Conservation (phyloP, 495 filamentous ascomycete species). For the Xylaria cubensis region DNA sequence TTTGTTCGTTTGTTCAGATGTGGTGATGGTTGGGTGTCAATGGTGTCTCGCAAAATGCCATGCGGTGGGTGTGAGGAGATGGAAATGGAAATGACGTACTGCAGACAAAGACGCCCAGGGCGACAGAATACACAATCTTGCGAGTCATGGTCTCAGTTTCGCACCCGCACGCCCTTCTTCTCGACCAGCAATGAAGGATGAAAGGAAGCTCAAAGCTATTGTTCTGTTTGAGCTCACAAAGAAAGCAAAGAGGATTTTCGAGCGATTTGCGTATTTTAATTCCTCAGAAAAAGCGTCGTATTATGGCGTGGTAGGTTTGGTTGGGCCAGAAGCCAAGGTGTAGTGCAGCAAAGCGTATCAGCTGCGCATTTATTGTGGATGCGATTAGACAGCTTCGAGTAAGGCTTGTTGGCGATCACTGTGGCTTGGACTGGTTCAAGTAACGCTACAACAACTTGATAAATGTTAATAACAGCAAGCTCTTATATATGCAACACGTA, state of each 20-base stretch:
- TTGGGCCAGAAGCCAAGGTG: slow-evolving; percentile 4
- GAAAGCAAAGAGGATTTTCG: not conserved
- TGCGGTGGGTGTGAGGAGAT: slow-evolving; percentile 10
- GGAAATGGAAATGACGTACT: slow-evolving; percentile 54
- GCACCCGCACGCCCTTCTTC: slow-evolving; percentile 17
- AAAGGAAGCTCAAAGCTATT: not conserved
- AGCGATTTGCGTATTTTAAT: not conserved
- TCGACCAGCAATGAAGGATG: slow-evolving; percentile 14
- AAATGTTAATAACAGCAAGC: not conserved
- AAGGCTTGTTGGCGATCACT: slow-evolving; percentile 14
- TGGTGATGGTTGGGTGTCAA: slow-evolving; percentile 17
- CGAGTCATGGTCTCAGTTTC: slow-evolving; percentile 51
- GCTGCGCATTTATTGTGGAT: slow-evolving; percentile 14
- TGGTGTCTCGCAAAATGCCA: slow-evolving; percentile 26
- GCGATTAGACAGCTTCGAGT: slow-evolving; percentile 16
- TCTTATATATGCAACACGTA: not conserved
- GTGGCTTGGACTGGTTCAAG: slow-evolving; percentile 1
- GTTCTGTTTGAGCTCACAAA: not conserved
- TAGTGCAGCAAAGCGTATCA: slow-evolving; percentile 1
- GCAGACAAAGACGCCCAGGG: slow-evolving; percentile 64
- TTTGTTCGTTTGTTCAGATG: not conserved
- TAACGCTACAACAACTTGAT: not conserved
- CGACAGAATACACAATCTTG: slow-evolving; percentile 60
- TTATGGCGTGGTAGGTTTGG: slow-evolving; percentile 12
- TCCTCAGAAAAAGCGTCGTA: not conserved